A percentile compares a stretch with the other conserved stretches of the same genome.
These are phyloP conservation scores for Mimosa bimucronata DNA, from an alignment of 306 rosid genomes.

Conservation along the genomic window DNA sequence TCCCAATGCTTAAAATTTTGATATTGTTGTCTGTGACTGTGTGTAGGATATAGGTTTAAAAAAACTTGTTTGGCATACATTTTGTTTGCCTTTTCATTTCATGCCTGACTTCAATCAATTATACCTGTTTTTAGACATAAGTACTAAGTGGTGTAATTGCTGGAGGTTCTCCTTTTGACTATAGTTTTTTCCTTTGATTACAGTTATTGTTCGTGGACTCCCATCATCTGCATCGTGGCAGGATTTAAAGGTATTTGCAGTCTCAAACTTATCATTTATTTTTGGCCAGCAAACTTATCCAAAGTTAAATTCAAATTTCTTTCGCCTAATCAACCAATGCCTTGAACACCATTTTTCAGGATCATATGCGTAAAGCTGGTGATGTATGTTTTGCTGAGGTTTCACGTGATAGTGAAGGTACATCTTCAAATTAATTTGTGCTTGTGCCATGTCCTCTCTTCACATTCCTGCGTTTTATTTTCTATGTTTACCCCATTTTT, in stretches of 20 bases:
- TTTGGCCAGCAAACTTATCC: background rate
- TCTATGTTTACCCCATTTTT: background rate
- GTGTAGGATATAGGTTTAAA: background rate
- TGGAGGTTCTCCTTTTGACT: background rate
- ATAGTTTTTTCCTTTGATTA: constrained; percentile 8
- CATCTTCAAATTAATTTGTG: background rate
- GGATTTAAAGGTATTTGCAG: constrained; percentile 79
- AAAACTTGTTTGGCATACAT: background rate
- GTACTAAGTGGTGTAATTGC: background rate
- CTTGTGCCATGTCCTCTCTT: background rate
- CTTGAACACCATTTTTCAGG: constrained; percentile 58
- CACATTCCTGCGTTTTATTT: background rate
- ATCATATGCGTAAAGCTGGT: constrained; percentile 99
- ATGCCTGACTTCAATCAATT: no score
- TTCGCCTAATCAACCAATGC: background rate
- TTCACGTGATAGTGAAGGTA: constrained; percentile 96
- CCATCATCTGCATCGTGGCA: constrained; percentile 99
- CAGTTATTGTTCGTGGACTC: constrained; percentile 96
- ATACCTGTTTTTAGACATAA: constrained; percentile 5
- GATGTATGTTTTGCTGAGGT: constrained; percentile 99
- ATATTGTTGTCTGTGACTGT: background rate
- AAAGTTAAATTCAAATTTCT: constrained; percentile 3
- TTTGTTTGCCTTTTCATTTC: constrained; percentile 13
- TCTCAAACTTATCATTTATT: constrained; percentile 5
- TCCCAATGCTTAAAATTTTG: background rate